Evolutionary conservation across 257 asterid genomes (phyloP), one percentile per base, ranked within the genome.

Genomic region (Linderniella brevidens): DNA sequence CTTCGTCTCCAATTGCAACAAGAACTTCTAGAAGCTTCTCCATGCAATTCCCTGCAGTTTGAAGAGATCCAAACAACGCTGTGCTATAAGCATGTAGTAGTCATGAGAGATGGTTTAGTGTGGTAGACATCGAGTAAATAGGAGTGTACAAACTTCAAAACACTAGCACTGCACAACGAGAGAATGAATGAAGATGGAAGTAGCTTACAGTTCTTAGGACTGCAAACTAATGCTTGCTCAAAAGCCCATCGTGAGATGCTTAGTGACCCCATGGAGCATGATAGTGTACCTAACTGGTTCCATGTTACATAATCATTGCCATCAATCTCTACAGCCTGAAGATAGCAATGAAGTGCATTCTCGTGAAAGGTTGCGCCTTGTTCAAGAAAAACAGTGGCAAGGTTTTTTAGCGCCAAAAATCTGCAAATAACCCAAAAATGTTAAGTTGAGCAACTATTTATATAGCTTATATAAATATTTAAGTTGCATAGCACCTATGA

Each of bases 161-260:
- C n/a, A n/a, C n/a, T n/a, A 29, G 44, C 49, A 39, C 40, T 8
- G 11, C 14, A 53, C 19, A 54, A 13, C 49, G 46, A 13, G 48
- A 17, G 49, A 19, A 37, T 18, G 41, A 52, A 49, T 52, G 49
- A 35, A 58, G 49, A 52, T 20, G 58, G 66, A 53, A 58, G 36
- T 54, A 60, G 66, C 93, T 76, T 76, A 88, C 98, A 85, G 61
- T 84, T 88, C 63, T 67, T 88, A 50, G 98, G 98, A 68, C 98
- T 88, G 81, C 96, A 84, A 61, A 65, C 53, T 49, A 88, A 73
- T 54, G 96, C 98, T 66, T 88, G 98, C 61, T 88, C 98, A 61
- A 88, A 88, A 53, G 98, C 96, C 98, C 98, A 88, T 19, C 98
- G 98, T 13, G 98, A 78, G 58, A 80, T 78, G 76, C 83, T 80